These are phyloP conservation scores for Durusdinium trenchii DNA, from an alignment of 73 alveolate species.

Conservation along the genomic window DNA sequence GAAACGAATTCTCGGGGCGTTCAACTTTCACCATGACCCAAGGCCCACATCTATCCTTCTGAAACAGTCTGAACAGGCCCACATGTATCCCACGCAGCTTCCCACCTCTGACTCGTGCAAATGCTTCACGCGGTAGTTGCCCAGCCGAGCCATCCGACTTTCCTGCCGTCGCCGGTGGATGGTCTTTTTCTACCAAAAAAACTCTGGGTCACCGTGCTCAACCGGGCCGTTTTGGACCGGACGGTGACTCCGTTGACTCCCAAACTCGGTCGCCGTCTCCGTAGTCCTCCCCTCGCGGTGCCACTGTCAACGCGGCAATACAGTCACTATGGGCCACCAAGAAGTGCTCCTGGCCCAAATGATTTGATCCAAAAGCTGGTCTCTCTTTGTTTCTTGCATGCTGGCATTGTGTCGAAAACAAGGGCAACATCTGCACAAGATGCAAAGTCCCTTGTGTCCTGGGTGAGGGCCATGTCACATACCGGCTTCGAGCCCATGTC, in stretches of 20 bases:
- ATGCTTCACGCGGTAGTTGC: slow-evolving; percentile 84
- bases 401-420: background rate
- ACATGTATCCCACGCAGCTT: background rate
- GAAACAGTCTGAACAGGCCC: no score
- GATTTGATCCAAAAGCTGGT: background rate
- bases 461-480: slow-evolving; percentile 70
- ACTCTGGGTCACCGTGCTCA: background rate
- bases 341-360: slow-evolving; percentile 16
- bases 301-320: slow-evolving; percentile 42
- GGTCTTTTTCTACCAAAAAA: background rate
- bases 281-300: slow-evolving; percentile 65
- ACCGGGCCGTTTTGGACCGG: background rate
- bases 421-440: background rate
- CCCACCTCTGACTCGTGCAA: slow-evolving; percentile 76
- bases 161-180: background rate
- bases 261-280: background rate
- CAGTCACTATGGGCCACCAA: slow-evolving; percentile 89
- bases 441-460: background rate
- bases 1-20: no score
- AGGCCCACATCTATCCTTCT: no score
- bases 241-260: background rate
- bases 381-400: background rate
- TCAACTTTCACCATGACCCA: no score
- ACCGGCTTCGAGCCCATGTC: slow-evolving; percentile 53
- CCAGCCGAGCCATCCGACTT: slow-evolving; percentile 56